Evolutionary conservation across 805 yeast species (phyloP).

Genomic region (Metschnikowia lachancei): DNA sequence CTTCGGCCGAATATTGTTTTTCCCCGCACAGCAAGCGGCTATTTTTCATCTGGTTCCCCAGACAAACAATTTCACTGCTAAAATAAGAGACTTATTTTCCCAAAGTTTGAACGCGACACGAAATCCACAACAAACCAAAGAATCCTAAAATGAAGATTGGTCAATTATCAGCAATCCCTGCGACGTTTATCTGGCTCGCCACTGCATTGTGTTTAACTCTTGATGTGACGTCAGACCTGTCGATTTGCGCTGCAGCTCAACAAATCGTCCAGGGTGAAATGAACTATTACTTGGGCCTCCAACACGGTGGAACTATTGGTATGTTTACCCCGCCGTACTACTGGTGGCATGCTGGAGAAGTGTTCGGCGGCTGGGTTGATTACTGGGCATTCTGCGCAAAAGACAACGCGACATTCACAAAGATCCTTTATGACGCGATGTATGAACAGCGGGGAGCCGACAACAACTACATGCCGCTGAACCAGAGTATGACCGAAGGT

Average conservation of each 20-base stretch:
- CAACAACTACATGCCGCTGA: constrained; percentile 43
- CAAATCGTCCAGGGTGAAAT: constrained; percentile 37
- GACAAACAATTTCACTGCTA: too few relatives aligned
- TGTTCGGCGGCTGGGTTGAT: constrained; percentile 47
- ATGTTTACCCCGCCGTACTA: constrained; percentile 46
- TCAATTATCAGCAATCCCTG: background rate
- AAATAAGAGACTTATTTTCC: too few relatives aligned
- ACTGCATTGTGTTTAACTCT: constrained; percentile 21
- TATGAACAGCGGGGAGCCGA: constrained; percentile 42
- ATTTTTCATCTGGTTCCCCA: too few relatives aligned
- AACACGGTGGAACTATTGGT: constrained; percentile 46
- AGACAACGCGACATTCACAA: constrained; percentile 31
- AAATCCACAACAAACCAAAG: background rate
- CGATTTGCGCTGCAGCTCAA: constrained; percentile 43
- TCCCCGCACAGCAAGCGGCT: too few relatives aligned
- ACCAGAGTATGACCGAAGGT: constrained; percentile 48
- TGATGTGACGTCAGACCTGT: constrained; percentile 36
- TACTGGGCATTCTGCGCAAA: constrained; percentile 39
- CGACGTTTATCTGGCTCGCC: constrained; percentile 5
- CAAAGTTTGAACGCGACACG: background rate
- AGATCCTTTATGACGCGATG: constrained; percentile 38
- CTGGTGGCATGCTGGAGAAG: constrained; percentile 56
- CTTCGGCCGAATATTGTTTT: too few relatives aligned
- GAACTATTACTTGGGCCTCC: constrained; percentile 45
- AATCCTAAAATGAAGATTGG: background rate